A percentile compares a stretch with the other conserved stretches of the same genome.
Evolutionary conservation across 352 stramenopile genomes (phyloP).

Genomic region (Elongisporangium undulatum): DNA sequence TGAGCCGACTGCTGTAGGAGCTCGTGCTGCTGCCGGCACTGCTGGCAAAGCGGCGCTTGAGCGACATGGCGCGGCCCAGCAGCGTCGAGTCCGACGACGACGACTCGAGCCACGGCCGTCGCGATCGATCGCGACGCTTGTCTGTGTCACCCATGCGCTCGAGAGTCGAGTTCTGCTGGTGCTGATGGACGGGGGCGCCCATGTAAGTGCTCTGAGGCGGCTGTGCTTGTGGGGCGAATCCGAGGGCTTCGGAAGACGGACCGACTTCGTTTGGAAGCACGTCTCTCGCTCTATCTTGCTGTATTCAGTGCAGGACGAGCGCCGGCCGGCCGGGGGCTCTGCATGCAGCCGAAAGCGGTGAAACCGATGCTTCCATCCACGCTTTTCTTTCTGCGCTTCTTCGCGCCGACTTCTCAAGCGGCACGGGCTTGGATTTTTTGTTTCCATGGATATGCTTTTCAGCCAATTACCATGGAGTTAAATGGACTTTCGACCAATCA

Average conservation of each 20-base stretch:
- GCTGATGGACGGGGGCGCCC: neutral
- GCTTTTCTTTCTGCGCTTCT: neutral
- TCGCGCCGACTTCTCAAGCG: neutral
- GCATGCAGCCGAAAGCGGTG: neutral
- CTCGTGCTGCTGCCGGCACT: neutral
- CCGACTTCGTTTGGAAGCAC: neutral
- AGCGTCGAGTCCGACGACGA: neutral
- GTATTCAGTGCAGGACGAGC: neutral
- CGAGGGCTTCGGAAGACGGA: neutral
- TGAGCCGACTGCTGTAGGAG: neutral
- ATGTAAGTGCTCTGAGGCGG: neutral
- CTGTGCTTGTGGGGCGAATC: neutral
- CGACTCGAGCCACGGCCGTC: neutral
- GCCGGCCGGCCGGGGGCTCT: neutral
- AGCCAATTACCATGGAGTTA: neutral
- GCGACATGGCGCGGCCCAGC: neutral
- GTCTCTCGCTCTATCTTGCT: neutral
- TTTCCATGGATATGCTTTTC: neutral
- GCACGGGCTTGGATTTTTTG: neutral
- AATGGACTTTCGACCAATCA: neutral
- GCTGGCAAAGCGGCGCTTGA: neutral
- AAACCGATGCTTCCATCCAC: neutral
- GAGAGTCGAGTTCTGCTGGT: neutral
- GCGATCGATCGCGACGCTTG: neutral
- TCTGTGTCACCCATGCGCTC: neutral